Evolutionary conservation across 352 stramenopile species (phyloP).

Genomic region (Pythium aquatile): DNA sequence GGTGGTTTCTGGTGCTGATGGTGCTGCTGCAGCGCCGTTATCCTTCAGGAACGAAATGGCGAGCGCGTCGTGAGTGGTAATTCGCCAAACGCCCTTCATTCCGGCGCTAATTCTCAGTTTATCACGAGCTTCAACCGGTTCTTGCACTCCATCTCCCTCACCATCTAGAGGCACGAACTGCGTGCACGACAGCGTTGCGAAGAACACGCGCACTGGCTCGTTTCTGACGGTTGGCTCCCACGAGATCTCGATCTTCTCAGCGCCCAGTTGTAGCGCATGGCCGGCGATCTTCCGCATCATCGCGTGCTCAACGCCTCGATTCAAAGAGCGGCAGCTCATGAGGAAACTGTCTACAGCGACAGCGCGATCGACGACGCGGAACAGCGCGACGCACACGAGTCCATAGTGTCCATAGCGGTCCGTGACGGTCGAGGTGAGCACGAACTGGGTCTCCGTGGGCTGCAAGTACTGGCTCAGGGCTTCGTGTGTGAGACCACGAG

Average conservation of each 20-base stretch:
- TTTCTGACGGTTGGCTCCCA: conserved; percentile 74
- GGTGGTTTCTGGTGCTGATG: background rate
- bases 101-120: conserved; percentile 13
- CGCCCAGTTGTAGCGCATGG: conserved; percentile 21
- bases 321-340: conserved; percentile 68
- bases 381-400: conserved; percentile 52
- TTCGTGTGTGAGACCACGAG: conserved; percentile 36
- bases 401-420: conserved; percentile 79
- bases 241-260: conserved; percentile 16
- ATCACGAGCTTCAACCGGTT: background rate
- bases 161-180: conserved; percentile 5
- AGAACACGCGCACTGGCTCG: conserved; percentile 55
- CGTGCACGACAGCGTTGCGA: conserved; percentile 31
- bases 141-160: too few relatives aligned
- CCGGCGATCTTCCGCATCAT: conserved; percentile 54
- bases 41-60: conserved; percentile 19
- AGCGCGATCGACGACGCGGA: conserved; percentile 15
- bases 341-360: conserved; percentile 52
- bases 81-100: conserved; percentile 4
- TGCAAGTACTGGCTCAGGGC: conserved; percentile 32
- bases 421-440: conserved; percentile 58
- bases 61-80: background rate
- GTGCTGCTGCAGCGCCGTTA: background rate
- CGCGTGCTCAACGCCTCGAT: conserved; percentile 68
- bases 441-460: conserved; percentile 15